Conservation (phyloP, 148 eudicot species). For the Pouteria glomerata region DNA sequence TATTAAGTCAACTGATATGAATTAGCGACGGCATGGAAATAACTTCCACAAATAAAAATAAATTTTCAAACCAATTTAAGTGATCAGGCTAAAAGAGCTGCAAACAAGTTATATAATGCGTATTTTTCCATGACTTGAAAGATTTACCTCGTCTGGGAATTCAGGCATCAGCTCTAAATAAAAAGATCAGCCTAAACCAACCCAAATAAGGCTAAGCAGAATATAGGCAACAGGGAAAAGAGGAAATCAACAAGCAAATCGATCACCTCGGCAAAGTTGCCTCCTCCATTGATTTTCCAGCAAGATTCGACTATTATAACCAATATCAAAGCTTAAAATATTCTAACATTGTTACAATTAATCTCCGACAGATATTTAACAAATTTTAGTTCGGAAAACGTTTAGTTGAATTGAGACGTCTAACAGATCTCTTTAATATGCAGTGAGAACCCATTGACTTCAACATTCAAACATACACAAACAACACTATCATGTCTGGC, state of each 20-base stretch:
- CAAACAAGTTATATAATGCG: not conserved
- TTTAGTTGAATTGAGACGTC: no score
- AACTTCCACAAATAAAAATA: no score
- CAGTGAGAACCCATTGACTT: not conserved
- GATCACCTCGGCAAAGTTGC: slow-evolving; percentile 37
- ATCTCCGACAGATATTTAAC: not conserved
- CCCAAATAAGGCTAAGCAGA: slow-evolving; percentile 7
- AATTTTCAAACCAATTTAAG: not conserved
- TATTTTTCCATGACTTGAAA: no score
- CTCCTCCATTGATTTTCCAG: not conserved
- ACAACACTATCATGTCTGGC: not conserved
- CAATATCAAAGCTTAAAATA: not conserved
- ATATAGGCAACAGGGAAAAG: slow-evolving; percentile 36
- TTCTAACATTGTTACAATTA: not conserved
- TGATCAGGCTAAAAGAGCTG: not conserved
- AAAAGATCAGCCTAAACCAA: not conserved
- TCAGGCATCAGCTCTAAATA: slow-evolving; percentile 6
- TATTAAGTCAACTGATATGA: not conserved
- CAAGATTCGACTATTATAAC: not conserved
- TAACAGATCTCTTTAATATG: no score
- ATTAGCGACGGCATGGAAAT: not conserved
- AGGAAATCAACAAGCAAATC: slow-evolving; percentile 15
- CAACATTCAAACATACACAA: not conserved
- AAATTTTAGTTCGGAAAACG: not conserved
- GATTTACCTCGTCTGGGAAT: slow-evolving; percentile 5